Evolutionary conservation across 371 early-diverging fungal genomes (phyloP).

Genomic region (Basidiobolus meristosporus): DNA sequence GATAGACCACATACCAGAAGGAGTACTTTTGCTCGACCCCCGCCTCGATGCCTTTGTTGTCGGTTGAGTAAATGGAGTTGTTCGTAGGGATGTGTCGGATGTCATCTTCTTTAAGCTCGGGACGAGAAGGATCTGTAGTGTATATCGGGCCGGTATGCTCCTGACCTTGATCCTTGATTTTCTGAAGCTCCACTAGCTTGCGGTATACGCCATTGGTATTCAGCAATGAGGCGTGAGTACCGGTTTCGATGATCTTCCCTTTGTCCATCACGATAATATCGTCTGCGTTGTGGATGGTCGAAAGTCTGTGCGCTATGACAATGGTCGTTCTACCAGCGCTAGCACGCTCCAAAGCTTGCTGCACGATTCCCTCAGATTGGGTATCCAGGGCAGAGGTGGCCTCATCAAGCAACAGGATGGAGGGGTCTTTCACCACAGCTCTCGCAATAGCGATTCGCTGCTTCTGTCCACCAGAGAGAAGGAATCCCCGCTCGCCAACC

Average conservation of each 20-base stretch:
- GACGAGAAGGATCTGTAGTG: no score
- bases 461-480: constrained; percentile 32
- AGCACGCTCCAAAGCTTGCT: constrained; percentile 63
- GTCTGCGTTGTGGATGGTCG: constrained; percentile 65
- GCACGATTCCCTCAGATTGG: constrained; percentile 62
- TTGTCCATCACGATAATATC: constrained; percentile 60
- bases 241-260: constrained; percentile 49
- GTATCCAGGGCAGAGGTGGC: constrained; percentile 63
- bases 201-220: constrained; percentile 24
- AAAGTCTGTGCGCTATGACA: constrained; percentile 79
- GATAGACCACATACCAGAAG: neutral
- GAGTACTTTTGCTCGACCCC: no score
- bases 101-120: no score
- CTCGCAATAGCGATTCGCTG: constrained; percentile 56
- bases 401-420: constrained; percentile 36
- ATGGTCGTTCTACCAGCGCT: constrained; percentile 66
- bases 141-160: no score
- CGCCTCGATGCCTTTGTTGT: no score
- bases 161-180: no score
- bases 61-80: no score
- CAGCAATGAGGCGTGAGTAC: constrained; percentile 42
- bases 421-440: constrained; percentile 53
- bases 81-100: no score
- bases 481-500: constrained; percentile 35
- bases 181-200: constrained; percentile 22